Conservation (phyloP, 2,329 filamentous ascomycete species). For the Clarireedia sp. region DNA sequence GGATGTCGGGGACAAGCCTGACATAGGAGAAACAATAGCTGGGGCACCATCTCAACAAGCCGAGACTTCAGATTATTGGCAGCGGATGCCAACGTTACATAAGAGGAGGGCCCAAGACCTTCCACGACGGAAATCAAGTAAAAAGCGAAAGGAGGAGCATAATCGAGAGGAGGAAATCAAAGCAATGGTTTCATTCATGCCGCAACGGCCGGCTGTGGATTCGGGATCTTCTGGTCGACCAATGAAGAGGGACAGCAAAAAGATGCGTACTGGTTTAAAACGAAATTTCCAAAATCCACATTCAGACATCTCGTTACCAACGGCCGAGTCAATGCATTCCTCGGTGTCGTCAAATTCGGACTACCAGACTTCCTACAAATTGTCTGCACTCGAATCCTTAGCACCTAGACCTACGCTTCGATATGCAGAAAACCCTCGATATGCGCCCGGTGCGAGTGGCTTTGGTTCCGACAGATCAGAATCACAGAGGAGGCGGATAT, state of each 20-base stretch:
- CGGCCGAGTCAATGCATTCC: conserved; percentile 67
- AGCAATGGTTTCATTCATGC: conserved; percentile 66
- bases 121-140: conserved; percentile 65
- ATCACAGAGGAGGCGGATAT: conserved; percentile 44
- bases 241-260: conserved; percentile 57
- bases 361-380: conserved; percentile 61
- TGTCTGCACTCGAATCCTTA: conserved; percentile 73
- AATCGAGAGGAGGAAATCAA: conserved; percentile 82
- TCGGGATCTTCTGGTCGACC: conserved; percentile 52
- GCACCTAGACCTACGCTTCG: conserved; percentile 78
- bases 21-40: conserved; percentile 13
- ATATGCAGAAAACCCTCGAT: conserved; percentile 58
- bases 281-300: conserved; percentile 50
- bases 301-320: conserved; percentile 62
- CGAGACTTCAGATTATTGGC: conserved; percentile 29
- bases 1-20: conserved; percentile 18
- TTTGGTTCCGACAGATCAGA: conserved; percentile 33
- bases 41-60: conserved; percentile 21
- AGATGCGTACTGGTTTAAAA: conserved; percentile 48
- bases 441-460: conserved; percentile 38
- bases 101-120: conserved; percentile 55
- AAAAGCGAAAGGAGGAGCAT: conserved; percentile 66
- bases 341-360: conserved; percentile 70
- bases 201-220: conserved; percentile 54
- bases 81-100: conserved; percentile 47